Base-by-base conservation (phyloP, 179 eudicot genomes). In the Sideroxylon spinosum region DNA sequence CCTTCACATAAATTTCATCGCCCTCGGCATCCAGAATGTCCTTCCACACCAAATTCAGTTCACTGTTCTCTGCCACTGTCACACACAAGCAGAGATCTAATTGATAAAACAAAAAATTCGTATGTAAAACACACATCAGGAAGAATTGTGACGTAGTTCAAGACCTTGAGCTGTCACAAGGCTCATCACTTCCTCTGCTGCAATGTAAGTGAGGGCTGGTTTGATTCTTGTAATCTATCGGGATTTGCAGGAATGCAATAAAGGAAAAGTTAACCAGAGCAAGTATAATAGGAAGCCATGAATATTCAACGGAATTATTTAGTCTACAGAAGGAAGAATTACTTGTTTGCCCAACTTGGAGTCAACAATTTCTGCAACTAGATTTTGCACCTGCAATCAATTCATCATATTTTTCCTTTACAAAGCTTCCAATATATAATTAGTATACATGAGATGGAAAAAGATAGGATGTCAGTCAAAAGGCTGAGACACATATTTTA, bases 181-280 rank as follows among this genome's bases (percentile, higher is more conserved):
- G 87, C 97, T 95, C 99, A 93, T 95, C 73, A 95, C 84, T 91
- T 95, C 98, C 88, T 93, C 98, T 29, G 99, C 88, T 25, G 96
- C 97, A 84, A 93, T 92, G 73, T 88, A 95, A 69, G 92, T 91
- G 80, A 93, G 94, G 19, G 91, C 76, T 8, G 98, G 96, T 85
- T 90, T 96, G 81, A 88, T 89, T 84, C 85, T 87, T 78, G 94
- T 82, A 69, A 94, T 89, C 99, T 96, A 83, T 46, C 78, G 53
- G 62, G 60, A 56, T 32, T 50, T 20, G 60, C 49, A 64, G 26
- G 68, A 26, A 28, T 53, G 56, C 52, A 37, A 48, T 61, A 0
- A 81, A 63, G 20, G 19, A 12, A 60, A 32, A 52, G 5, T 50
- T 4, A 68, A 48, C 55, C 32, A 11, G 19, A 19, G 61, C 44